A percentile compares a stretch with the other conserved stretches of the same genome.
These are phyloP conservation scores for Mollisiaceae sp. DNA, from an alignment of 2,329 filamentous ascomycete genomes.

Conservation along the genomic window DNA sequence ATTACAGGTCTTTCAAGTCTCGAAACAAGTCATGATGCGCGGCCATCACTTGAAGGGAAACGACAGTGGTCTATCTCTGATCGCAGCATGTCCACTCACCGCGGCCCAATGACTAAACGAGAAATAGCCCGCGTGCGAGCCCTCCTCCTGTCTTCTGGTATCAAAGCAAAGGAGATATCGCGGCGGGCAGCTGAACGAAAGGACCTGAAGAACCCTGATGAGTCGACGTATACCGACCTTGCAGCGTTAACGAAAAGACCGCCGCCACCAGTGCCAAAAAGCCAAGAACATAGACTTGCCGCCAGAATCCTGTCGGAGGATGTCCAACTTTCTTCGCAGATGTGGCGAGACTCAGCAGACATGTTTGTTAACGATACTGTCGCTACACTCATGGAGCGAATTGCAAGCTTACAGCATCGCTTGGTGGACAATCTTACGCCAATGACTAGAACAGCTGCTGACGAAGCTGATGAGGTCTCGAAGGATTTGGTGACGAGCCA, in stretches of 20 bases:
- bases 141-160: conserved; percentile 80
- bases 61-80: conserved; percentile 60
- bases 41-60: conserved; percentile 32
- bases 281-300: conserved; percentile 51
- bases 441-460: conserved; percentile 69
- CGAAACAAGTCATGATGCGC: conserved; percentile 39
- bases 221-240: conserved; percentile 31
- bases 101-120: conserved; percentile 60
- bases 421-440: conserved; percentile 51
- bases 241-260: conserved; percentile 32
- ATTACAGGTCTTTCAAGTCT: conserved; percentile 52
- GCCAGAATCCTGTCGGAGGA: conserved; percentile 54
- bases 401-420: conserved; percentile 51
- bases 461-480: conserved; percentile 80
- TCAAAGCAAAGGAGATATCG: conserved; percentile 84
- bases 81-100: conserved; percentile 46
- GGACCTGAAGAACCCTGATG: conserved; percentile 31
- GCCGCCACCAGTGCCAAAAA: conserved; percentile 32
- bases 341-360: conserved; percentile 63
- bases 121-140: conserved; percentile 82
- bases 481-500: conserved; percentile 77
- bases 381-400: conserved; percentile 51
- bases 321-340: conserved; percentile 52
- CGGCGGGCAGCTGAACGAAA: conserved; percentile 57
- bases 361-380: conserved; percentile 61